Evolutionary conservation across 1,139 yeast species (phyloP).

Genomic region (Pichia sp.): DNA sequence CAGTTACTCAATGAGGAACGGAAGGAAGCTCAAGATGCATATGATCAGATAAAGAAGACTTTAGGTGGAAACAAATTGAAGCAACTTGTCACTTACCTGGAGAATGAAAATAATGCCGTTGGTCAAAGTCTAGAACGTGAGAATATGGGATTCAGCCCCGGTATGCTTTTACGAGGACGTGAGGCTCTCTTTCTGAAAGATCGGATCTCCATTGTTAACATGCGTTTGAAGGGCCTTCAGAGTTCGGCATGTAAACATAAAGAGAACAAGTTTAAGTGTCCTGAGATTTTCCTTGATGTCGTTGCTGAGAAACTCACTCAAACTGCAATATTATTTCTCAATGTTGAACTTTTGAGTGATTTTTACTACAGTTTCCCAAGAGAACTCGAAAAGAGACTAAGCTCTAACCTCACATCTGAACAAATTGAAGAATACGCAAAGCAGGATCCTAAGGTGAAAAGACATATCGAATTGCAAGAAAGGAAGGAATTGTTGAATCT

Average conservation of each 20-base stretch:
- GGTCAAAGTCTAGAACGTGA: constrained; percentile 36
- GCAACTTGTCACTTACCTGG: constrained; percentile 75
- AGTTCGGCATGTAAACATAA: constrained; percentile 70
- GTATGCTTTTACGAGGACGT: constrained; percentile 66
- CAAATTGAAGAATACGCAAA: constrained; percentile 87
- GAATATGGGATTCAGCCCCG: constrained; percentile 31
- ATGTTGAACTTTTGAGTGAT: constrained; percentile 89
- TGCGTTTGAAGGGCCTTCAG: constrained; percentile 73
- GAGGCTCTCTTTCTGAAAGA: constrained; percentile 81
- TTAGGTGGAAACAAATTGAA: constrained; percentile 78
- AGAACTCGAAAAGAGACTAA: constrained; percentile 73
- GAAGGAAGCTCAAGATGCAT: constrained; percentile 69
- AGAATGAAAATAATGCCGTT: constrained; percentile 40
- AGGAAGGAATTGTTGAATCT: constrained; percentile 81
- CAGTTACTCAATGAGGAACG: constrained; percentile 74
- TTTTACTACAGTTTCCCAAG: constrained; percentile 95
- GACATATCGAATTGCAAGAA: constrained; percentile 89
- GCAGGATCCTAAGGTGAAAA: constrained; percentile 86
- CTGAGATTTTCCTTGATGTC: constrained; percentile 88
- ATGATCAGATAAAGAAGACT: constrained; percentile 52
- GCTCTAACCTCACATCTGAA: constrained; percentile 56
- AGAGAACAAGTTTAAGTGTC: constrained; percentile 84
- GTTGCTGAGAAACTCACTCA: constrained; percentile 87
- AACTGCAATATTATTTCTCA: constrained; percentile 86
- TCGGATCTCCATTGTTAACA: constrained; percentile 60